Base-by-base conservation (phyloP, 306 rosid species). In the Rosa multiflora region DNA sequence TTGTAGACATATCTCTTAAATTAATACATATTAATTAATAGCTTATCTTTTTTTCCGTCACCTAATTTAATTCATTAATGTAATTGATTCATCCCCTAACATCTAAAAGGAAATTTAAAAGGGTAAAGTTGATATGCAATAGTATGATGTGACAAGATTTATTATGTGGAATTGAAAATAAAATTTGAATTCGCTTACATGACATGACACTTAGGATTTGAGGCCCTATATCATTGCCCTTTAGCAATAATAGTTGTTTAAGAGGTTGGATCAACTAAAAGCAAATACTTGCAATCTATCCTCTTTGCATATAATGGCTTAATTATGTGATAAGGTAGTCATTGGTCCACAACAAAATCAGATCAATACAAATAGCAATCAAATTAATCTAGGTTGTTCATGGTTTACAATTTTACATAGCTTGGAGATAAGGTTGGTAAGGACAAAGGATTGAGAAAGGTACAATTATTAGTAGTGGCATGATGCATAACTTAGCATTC, bases 391-490 rank as follows among this genome's bases (percentile, higher is more conserved):
- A 13, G 15, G 52, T 14, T 61, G 55, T 74, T 42, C 69, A 23
- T 42, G 61, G 21, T 74, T 74, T 39, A 39, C 49, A 20, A 3
- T 17, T 8, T 6, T 40, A 3, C 14, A 17, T 17, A 3, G 7
- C 21, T 1, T 10, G 77, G 68, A 7, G 40, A 40, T 8, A 39
- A 35, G 40, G 78, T 58, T 21, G 78, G 78, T 58, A 39, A 35
- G 70, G 70, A 64, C 17, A 6, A 49, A 74, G 68, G 51, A 23
- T 9, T 40, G 23, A 74, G n/a, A 68, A 21, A 56, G 52, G 68
- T 74, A 74, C 78, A 55, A 74, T 23, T 21, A 74, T 74, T 14
- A 42, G 40, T 74, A 23, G 15, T 40, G 67, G 23, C 51, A 12
- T 56, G 40, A 40, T 74, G 40, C 52, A 8, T 12, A 43, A 61